phyloP scores from a whole-genome alignment of 1,139 yeast species.

The Suhomyces bolitotheri region DNA sequence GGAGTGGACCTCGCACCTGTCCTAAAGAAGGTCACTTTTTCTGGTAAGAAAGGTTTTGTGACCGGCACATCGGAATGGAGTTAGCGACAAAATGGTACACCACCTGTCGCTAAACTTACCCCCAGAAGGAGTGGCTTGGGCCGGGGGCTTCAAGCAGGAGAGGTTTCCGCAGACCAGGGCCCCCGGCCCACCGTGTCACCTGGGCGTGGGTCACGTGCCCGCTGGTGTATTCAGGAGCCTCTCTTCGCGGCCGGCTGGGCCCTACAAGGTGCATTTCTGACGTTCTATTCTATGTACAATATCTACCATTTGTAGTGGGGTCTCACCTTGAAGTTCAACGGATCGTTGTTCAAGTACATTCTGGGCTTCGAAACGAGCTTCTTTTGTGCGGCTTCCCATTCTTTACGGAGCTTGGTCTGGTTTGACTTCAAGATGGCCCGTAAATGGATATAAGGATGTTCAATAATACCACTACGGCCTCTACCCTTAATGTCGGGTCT shows the following conservation, averaged over 20 bases:
- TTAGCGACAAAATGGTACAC: not conserved
- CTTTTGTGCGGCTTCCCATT: conserved; percentile 55
- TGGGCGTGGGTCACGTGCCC: too few relatives aligned
- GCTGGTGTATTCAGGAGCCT: too few relatives aligned
- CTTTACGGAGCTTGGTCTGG: conserved; percentile 60
- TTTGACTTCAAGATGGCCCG: conserved; percentile 71
- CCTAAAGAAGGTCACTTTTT: conserved; percentile 1
- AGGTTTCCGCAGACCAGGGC: too few relatives aligned
- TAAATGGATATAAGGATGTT: conserved; percentile 77
- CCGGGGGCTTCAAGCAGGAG: too few relatives aligned
- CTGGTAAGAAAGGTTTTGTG: not conserved
- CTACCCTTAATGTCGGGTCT: conserved; percentile 87
- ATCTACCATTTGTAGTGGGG: conserved; percentile 47
- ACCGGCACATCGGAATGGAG: not conserved
- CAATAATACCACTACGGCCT: conserved; percentile 81
- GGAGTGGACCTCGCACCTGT: conserved; percentile 1
- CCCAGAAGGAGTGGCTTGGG: too few relatives aligned
- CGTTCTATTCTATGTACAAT: conserved; percentile 14
- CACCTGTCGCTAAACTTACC: too few relatives aligned
- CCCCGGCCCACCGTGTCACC: too few relatives aligned
- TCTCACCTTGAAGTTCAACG: conserved; percentile 46
- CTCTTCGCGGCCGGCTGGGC: too few relatives aligned
- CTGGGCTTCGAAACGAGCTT: conserved; percentile 47
- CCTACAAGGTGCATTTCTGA: too few relatives aligned
- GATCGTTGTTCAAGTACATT: conserved; percentile 45